phyloP scores from a whole-genome alignment of 1,139 yeast genomes.

The Yarrowia galli region DNA sequence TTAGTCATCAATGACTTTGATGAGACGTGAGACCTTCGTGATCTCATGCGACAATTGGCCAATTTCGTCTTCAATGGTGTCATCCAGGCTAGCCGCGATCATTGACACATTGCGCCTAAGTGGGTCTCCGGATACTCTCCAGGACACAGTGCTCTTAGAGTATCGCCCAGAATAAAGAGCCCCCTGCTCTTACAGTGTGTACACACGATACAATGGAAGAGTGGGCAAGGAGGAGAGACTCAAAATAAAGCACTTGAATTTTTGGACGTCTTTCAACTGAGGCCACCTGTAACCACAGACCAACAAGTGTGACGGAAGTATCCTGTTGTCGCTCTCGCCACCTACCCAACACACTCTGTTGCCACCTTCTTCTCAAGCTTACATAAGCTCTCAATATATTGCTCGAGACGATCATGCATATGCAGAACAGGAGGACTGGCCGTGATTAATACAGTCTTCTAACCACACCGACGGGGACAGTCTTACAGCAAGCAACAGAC shows the following conservation, averaged over 20 bases:
- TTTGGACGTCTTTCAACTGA: neutral
- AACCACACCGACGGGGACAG: neutral
- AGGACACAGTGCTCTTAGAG: no score
- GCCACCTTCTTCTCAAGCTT: neutral
- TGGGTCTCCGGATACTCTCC: no score
- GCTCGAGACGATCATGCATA: constrained; percentile 24
- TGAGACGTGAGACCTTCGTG: no score
- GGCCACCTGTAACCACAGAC: no score
- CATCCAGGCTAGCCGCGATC: no score
- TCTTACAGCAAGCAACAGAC: neutral
- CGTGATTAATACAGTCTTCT: neutral
- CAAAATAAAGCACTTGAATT: neutral
- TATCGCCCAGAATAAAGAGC: no score
- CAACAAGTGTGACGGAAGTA: neutral
- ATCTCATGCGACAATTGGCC: no score
- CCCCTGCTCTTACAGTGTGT: no score
- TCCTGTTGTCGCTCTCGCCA: neutral
- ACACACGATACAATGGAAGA: neutral
- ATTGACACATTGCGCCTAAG: no score
- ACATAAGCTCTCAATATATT: constrained; percentile 21
- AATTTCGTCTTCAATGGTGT: no score
- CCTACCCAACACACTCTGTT: neutral
- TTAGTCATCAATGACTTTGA: no score
- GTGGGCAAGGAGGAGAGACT: neutral
- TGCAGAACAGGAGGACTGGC: constrained; percentile 2